These are phyloP conservation scores for Coffea humblotiana DNA, from an alignment of 305 asterid species.

Conservation along the genomic window DNA sequence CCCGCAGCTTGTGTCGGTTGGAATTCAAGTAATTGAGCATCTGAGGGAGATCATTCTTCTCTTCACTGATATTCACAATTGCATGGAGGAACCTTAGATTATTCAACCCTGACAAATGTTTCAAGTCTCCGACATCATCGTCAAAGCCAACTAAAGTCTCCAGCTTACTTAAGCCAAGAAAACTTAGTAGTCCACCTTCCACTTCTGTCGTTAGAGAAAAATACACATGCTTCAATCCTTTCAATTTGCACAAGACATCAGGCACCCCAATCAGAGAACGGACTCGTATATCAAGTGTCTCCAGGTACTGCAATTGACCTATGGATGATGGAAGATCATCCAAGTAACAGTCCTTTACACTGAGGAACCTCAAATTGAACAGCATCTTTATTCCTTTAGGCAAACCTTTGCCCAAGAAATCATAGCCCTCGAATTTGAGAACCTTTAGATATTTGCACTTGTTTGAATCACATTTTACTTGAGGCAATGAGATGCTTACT, in stretches of 20 bases:
- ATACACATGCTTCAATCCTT: constrained; percentile 32
- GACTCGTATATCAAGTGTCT: constrained; percentile 38
- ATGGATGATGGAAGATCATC: not conserved
- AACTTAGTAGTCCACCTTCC: not conserved
- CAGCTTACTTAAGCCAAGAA: constrained; percentile 28
- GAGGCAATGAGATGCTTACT: not conserved
- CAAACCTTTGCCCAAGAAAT: not conserved
- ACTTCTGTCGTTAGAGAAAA: not conserved
- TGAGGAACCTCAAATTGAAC: not conserved
- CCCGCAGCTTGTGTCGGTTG: too few relatives aligned
- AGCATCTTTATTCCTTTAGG: not conserved
- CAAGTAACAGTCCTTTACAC: not conserved
- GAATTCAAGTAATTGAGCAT: too few relatives aligned
- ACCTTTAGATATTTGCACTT: not conserved
- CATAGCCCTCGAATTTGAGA: not conserved
- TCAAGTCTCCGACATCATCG: not conserved
- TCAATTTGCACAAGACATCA: constrained; percentile 35
- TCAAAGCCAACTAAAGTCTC: constrained; percentile 33
- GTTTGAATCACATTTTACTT: not conserved
- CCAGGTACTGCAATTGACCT: too few relatives aligned
- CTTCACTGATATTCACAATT: fast-evolving
- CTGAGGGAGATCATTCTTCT: not conserved
- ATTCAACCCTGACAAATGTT: not conserved
- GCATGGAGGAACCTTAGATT: not conserved
- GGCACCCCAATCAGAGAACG: constrained; percentile 22